Percentiles rank a stretch among this genome's conserved stretches.
phyloP scores from a whole-genome alignment of 208 protist species.

The Leishmania amazonensis region DNA sequence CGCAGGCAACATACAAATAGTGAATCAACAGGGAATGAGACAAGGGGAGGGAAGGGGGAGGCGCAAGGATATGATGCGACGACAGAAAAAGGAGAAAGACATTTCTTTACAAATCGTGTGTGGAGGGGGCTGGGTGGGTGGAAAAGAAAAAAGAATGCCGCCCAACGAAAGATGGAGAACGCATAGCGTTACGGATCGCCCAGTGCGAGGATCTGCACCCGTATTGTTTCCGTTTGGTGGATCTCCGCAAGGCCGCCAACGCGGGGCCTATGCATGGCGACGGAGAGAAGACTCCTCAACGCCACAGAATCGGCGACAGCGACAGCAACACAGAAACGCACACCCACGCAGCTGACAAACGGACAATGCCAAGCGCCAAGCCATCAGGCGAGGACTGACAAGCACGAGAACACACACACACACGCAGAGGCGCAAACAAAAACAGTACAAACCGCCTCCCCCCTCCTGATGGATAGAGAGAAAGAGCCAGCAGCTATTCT shows the following conservation, averaged over 20 bases:
- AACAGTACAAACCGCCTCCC: not conserved
- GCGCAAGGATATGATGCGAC: not conserved
- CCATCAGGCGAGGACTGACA: not conserved
- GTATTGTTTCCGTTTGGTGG: not conserved
- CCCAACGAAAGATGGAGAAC: not conserved
- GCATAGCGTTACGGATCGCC: not conserved
- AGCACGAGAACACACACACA: not conserved
- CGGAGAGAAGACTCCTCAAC: not conserved
- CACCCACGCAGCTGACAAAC: not conserved
- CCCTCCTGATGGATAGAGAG: not conserved
- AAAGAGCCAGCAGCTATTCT: not conserved
- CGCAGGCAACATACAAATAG: not conserved
- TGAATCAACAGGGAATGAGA: not conserved
- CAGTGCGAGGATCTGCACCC: not conserved
- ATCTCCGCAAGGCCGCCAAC: not conserved
- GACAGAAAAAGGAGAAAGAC: not conserved
- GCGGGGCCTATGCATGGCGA: not conserved
- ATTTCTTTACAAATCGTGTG: not conserved
- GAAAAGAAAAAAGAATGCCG: not conserved
- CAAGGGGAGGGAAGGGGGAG: not conserved
- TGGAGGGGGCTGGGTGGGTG: too few relatives aligned
- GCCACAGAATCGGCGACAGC: not conserved
- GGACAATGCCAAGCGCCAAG: not conserved
- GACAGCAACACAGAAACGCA: not conserved
- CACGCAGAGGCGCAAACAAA: not conserved